phyloP scores from a whole-genome alignment of 805 yeast genomes.

The Pichia phayaonensis region DNA sequence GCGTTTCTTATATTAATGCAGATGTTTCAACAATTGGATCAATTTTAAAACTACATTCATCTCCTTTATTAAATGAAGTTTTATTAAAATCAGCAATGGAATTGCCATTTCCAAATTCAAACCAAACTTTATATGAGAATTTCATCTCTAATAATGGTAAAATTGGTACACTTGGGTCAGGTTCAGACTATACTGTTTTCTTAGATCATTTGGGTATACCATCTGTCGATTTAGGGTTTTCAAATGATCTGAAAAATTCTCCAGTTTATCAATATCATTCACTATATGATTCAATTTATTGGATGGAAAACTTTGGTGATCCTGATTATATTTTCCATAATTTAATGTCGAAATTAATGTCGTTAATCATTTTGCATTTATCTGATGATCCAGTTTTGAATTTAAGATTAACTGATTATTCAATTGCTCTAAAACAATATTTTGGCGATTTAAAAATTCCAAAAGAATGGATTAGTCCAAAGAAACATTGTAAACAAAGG shows the following conservation, averaged over 20 bases:
- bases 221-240: slow-evolving; percentile 53
- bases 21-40: slow-evolving; percentile 61
- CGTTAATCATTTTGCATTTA: slow-evolving; percentile 40
- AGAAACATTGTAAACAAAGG: background rate
- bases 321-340: slow-evolving; percentile 56
- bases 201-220: slow-evolving; percentile 54
- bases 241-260: slow-evolving; percentile 32
- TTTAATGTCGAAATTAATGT: slow-evolving; percentile 45
- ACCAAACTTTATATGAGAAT: slow-evolving; percentile 30
- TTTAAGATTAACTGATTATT: slow-evolving; percentile 39
- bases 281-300: slow-evolving; percentile 60
- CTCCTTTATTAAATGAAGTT: slow-evolving; percentile 50
- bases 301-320: slow-evolving; percentile 62
- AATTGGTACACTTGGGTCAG: slow-evolving; percentile 53
- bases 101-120: slow-evolving; percentile 38
- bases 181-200: slow-evolving; percentile 62
- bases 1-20: slow-evolving; percentile 60
- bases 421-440: slow-evolving; percentile 41
- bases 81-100: slow-evolving; percentile 37
- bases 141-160: slow-evolving; percentile 25
- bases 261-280: slow-evolving; percentile 73
- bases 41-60: slow-evolving; percentile 41
- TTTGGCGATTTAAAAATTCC: slow-evolving; percentile 34
- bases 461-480: slow-evolving; percentile 16
- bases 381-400: slow-evolving; percentile 41